A percentile compares a stretch with the other conserved stretches of the same genome.
These are phyloP conservation scores for Solanum okadae DNA, from an alignment of 257 asterid species.

Conservation along the genomic window DNA sequence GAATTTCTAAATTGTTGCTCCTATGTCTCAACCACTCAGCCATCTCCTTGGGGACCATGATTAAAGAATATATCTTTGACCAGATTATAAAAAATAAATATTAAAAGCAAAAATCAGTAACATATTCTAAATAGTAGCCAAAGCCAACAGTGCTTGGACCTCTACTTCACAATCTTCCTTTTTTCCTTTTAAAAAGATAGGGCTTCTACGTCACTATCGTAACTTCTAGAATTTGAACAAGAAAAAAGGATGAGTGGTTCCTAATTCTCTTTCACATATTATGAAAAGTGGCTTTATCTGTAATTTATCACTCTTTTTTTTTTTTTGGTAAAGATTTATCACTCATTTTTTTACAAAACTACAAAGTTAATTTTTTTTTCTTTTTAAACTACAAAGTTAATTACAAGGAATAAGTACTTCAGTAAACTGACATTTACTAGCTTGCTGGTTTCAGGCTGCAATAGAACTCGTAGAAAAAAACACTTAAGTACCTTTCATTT, in stretches of 20 bases:
- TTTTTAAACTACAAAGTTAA: not conserved
- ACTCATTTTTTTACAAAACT: not conserved
- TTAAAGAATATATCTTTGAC: not conserved
- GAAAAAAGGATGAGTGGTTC: not conserved
- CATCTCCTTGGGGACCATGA: not conserved
- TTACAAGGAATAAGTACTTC: not conserved
- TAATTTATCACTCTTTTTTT: not conserved
- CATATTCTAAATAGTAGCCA: not conserved
- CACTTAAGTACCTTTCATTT: not conserved
- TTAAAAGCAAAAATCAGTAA: not conserved
- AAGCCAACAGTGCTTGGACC: not conserved
- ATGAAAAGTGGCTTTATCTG: not conserved
- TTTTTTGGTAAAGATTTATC: not conserved
- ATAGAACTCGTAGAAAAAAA: not conserved
- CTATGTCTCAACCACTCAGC: not conserved
- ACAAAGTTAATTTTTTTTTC: too few species aligned
- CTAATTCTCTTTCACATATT: not conserved
- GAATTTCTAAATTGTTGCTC: not conserved
- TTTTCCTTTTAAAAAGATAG: not conserved
- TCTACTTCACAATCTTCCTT: not conserved
- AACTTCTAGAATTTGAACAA: not conserved
- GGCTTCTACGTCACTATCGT: not conserved
- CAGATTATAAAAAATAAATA: not conserved
- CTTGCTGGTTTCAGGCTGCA: not conserved
- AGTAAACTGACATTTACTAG: not conserved